These are phyloP conservation scores for Senecio squalidus DNA, from an alignment of 140 eudicot species.

Conservation along the genomic window DNA sequence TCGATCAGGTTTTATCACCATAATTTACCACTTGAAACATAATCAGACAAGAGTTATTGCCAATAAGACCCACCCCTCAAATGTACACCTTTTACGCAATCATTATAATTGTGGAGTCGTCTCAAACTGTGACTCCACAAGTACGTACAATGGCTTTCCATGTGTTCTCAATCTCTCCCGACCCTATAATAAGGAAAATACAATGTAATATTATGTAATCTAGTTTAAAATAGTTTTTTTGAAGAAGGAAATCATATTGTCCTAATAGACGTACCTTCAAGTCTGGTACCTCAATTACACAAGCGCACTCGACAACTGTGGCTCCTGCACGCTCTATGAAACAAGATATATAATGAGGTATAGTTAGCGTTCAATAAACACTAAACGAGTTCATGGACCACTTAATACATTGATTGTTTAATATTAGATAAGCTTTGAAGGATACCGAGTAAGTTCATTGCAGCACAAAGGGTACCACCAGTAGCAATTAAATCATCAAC, in stretches of 20 bases:
- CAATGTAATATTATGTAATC: background rate
- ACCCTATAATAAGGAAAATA: conserved; percentile 32
- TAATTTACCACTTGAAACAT: conserved; percentile 15
- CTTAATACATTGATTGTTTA: background rate
- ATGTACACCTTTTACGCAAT: conserved; percentile 17
- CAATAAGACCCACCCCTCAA: conserved; percentile 16
- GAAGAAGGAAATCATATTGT: background rate
- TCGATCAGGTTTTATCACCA: conserved; percentile 19
- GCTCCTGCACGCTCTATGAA: conserved; percentile 51
- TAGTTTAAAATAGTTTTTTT: background rate
- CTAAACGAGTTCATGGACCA: background rate
- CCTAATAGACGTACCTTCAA: conserved; percentile 30
- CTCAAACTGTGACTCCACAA: conserved; percentile 57
- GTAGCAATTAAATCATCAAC: conserved; percentile 94
- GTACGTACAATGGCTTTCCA: conserved; percentile 72
- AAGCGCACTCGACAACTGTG: conserved; percentile 45
- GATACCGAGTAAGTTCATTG: conserved; percentile 75
- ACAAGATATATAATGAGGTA: background rate
- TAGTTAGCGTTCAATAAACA: background rate
- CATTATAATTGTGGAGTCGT: background rate
- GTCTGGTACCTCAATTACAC: conserved; percentile 44
- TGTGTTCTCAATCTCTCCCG: conserved; percentile 40
- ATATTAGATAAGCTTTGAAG: background rate
- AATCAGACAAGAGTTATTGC: background rate
- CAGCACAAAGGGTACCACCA: conserved; percentile 96